Evolutionary conservation across 2,329 filamentous ascomycete species (phyloP), one percentile per base, ranked within the genome.

Genomic region (Pseudocercospora vitis): DNA sequence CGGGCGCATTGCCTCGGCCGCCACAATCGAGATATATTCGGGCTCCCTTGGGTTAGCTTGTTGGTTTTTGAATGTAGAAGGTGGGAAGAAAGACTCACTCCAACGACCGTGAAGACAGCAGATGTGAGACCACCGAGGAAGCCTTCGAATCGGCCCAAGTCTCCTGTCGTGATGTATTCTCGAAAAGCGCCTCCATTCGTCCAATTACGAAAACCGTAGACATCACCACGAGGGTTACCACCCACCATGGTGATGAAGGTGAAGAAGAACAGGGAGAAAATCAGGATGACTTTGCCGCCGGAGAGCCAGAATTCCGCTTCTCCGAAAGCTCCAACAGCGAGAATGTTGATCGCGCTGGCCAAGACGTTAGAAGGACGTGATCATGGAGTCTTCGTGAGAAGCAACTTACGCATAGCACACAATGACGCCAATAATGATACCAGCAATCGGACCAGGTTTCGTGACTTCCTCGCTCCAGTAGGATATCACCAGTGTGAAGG

Each of bases 261-360:
- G 57, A 70, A 77, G 60, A 58, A 57, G 65, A 76, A 74, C 12
- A 77, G 65, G 35, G 73, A 71, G 48, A 76, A 61, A 63, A 78
- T 76, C 54, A 78, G 57, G 29, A 77, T 50, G 50, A 78, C 73
- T 58, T 78, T 77, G 61, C 73, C 73, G 32, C 71, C 73, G 2
- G 81, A 79, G 2, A 84, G 73, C 79, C 80, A 85, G 53, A 70
- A 71, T 48, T 72, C 70, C 29, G 64, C 69, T 55, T 76, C 74
- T 18, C 75, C 76, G 50, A 74, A 78, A 1, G 69, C 71, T 26
- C 71, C 66, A 39, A 78, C 75, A 32, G 75, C 73, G n/a, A 76
- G 64, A 14, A 76, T 32, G 58, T 78, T 78, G 62, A 74, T 74
- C 37, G 74, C 47, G 33, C 58, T 66, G 44, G 7, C 40, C 3